phyloP scores from a whole-genome alignment of 1,139 yeast species.

The Kodamaea arcana region DNA sequence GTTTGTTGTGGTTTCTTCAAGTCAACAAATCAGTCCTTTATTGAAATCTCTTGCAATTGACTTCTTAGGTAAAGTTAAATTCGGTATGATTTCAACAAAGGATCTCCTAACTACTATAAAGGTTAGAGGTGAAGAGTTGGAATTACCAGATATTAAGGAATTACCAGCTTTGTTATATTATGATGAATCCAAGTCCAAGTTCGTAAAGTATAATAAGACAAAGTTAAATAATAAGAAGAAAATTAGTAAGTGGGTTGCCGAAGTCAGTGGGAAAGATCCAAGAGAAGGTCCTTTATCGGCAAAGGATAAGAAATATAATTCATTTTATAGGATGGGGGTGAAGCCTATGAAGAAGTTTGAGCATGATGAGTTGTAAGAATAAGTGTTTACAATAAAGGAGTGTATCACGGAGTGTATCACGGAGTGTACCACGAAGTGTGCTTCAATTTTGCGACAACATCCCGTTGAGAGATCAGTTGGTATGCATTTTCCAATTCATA shows the following conservation, averaged over 20 bases:
- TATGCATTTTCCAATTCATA: too few relatives aligned
- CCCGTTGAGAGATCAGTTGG: too few relatives aligned
- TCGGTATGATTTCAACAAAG: constrained; percentile 24
- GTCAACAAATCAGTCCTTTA: constrained; percentile 52
- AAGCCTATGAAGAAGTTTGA: constrained; percentile 18
- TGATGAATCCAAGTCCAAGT: constrained; percentile 19
- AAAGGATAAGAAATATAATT: constrained; percentile 27
- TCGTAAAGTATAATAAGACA: constrained; percentile 19
- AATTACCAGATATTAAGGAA: constrained; percentile 1
- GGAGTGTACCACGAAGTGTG: too few relatives aligned
- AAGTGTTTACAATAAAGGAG: too few relatives aligned
- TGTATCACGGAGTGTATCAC: too few relatives aligned
- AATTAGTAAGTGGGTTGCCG: constrained; percentile 34
- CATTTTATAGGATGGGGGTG: constrained; percentile 29
- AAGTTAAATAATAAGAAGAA: constrained; percentile 27
- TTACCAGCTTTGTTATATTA: constrained; percentile 30
- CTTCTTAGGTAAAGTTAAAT: constrained; percentile 39
- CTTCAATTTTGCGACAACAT: too few relatives aligned
- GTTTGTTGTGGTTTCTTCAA: constrained; percentile 45
- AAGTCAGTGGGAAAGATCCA: constrained; percentile 25
- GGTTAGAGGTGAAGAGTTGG: constrained; percentile 16
- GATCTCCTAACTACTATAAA: constrained; percentile 15
- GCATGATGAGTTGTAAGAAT: constrained; percentile 39
- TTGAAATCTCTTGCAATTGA: constrained; percentile 76
- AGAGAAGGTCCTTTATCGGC: constrained; percentile 39